Base-by-base conservation (phyloP, 2,329 filamentous ascomycete genomes). In the Ustilaginoidea virens region DNA sequence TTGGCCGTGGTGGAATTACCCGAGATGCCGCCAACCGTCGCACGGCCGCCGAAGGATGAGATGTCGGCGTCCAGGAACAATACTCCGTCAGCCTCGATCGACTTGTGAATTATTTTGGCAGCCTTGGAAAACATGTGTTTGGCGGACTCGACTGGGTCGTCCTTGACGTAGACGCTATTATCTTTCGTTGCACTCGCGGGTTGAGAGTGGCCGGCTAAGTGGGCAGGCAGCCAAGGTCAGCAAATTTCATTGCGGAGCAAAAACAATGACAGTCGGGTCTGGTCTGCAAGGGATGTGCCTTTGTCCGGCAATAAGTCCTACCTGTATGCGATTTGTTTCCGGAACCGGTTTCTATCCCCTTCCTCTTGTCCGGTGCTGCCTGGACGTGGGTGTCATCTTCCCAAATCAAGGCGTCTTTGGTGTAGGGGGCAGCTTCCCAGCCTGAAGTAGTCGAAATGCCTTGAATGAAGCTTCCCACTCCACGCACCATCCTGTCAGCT, bases 61-160 rank as follows among this genome's bases (percentile, higher is more conserved):
- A 55, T 40, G 7, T 54, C 52, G 1, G 50, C 45, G 2, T 53
- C 48, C 1, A 50, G 45, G 41, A 46, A 46, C 3, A 48, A 21
- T 10, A 47, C 43, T 0, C 58, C 58, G 12, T 57, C 53, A 0
- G 53, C 47, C 8, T 56, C 52, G 4, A 63, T 42, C 0, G 56
- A 53, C 19, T 60, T 46, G 1, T 53, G 43, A 6, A 66, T 47
- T 2, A 63, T 46, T 15, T 52, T 52, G 7, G 60, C 55, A 8
- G 61, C 62, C n/a, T 56, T 58, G 0, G 53, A 51, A 27, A 62
- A 60, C 4, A 61, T 31, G 28, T 33, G 27, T 18, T 29, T 24
- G 9, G 21, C 27, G 14, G 31, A 33, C 24, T 23, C 24, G 8
- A 18, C 26, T 4, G 31, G 29, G 23, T 23, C 31, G 10, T 33